Percentiles rank a stretch among this genome's conserved stretches.
Conservation (phyloP, 2,329 filamentous ascomycete genomes). For the Xylariaceae sp. region DNA sequence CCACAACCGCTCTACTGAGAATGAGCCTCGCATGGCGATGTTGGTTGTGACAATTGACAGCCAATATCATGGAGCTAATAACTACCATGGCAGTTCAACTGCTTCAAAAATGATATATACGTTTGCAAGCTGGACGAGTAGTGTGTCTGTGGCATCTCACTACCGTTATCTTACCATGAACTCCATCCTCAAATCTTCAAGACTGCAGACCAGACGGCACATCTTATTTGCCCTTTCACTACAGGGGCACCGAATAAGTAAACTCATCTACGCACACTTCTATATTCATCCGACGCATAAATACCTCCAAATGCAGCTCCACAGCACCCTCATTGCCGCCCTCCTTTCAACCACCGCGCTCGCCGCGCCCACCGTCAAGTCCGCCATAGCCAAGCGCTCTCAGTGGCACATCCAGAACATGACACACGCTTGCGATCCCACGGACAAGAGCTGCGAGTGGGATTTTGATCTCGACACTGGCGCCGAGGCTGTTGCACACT, state of each 20-base stretch:
- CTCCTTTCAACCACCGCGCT: conserved; percentile 26
- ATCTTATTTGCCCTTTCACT: no score
- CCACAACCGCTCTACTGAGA: no score
- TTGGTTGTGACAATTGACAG: no score
- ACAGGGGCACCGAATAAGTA: no score
- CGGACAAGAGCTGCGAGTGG: conserved; percentile 37
- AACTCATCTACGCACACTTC: no score
- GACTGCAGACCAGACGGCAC: no score
- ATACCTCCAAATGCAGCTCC: conserved; percentile 33
- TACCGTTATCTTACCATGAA: background rate
- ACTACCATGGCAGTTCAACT: no score
- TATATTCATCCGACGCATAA: background rate
- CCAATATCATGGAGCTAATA: conserved; percentile 1
- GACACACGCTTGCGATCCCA: conserved; percentile 34
- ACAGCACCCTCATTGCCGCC: conserved; percentile 20
- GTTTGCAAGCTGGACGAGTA: no score
- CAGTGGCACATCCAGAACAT: conserved; percentile 36
- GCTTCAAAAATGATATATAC: no score
- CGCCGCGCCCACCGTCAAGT: conserved; percentile 11
- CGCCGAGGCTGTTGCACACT: conserved; percentile 23
- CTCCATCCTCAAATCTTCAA: background rate
- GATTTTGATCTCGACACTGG: conserved; percentile 36
- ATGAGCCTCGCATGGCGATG: no score
- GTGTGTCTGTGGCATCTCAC: no score
- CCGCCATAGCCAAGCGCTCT: conserved; percentile 15